Evolutionary conservation across 495 filamentous ascomycete species (phyloP).

Genomic region (Platismatia glauca): DNA sequence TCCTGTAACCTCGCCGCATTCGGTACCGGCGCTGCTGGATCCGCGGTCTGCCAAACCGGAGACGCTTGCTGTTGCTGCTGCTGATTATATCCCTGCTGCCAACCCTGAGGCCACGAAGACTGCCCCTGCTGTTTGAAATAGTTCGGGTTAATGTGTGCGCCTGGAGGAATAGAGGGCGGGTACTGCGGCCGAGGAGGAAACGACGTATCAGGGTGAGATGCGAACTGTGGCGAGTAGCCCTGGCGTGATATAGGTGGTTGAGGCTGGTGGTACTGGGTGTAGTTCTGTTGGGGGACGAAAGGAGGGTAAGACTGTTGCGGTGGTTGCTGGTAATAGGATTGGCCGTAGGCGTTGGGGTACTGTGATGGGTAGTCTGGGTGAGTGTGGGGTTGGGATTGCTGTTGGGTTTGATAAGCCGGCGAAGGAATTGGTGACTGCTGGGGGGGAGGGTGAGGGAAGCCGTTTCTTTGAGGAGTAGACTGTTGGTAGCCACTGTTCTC

Average conservation of each 20-base stretch:
- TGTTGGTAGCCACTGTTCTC: conserved; percentile 11
- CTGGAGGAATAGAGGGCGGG: conserved; percentile 35
- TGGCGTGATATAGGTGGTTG: conserved; percentile 20
- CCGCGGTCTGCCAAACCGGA: background rate
- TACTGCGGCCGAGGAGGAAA: conserved; percentile 13
- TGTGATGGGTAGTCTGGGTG: conserved; percentile 16
- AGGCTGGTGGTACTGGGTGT: conserved; percentile 27
- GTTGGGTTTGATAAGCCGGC: conserved; percentile 22
- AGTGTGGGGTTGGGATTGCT: background rate
- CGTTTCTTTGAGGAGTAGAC: conserved; percentile 20
- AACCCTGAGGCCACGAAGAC: conserved; percentile 28
- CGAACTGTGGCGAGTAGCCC: conserved; percentile 29
- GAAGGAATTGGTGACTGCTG: conserved; percentile 28
- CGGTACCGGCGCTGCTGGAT: background rate
- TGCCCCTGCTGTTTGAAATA: conserved; percentile 49
- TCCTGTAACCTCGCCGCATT: background rate
- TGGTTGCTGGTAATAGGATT: conserved; percentile 25
- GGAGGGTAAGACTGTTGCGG: conserved; percentile 19
- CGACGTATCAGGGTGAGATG: conserved; percentile 18
- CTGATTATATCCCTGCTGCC: conserved; percentile 29
- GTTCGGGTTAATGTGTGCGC: conserved; percentile 56
- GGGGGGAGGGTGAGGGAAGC: conserved; percentile 17
- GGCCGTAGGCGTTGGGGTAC: conserved; percentile 21
- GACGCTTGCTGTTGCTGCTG: background rate
- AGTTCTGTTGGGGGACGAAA: conserved; percentile 22